phyloP scores from a whole-genome alignment of 768 basidiomycete genomes.

The Lyophyllum decastes region DNA sequence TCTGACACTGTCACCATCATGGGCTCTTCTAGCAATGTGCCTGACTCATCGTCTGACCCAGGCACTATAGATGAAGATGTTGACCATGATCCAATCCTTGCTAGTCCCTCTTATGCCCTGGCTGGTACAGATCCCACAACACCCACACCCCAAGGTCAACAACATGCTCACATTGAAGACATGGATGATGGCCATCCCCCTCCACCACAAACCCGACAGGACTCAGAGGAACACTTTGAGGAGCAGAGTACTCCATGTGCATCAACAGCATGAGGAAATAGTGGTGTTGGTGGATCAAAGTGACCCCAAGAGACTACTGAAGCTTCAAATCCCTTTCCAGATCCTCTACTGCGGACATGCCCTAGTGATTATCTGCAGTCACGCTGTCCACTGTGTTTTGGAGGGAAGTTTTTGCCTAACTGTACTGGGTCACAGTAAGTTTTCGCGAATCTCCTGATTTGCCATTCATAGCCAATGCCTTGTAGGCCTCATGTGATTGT shows the following conservation, averaged over 20 bases:
- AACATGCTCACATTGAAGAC: not conserved
- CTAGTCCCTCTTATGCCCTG: not conserved
- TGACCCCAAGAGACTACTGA: not conserved
- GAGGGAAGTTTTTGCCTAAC: not conserved
- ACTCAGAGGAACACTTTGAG: no score
- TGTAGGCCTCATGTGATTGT: slow-evolving; percentile 7
- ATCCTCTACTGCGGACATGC: not conserved
- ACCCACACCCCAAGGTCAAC: not conserved
- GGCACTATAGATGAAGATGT: not conserved
- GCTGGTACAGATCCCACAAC: not conserved
- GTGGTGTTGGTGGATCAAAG: not conserved
- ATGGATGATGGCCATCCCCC: not conserved
- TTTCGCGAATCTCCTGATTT: not conserved
- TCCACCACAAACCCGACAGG: not conserved
- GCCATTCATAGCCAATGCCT: not conserved
- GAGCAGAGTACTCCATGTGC: not conserved
- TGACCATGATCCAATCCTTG: not conserved
- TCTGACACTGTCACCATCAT: not conserved
- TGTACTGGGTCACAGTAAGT: not conserved
- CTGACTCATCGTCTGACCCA: not conserved
- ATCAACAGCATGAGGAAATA: not conserved
- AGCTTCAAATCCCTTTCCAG: slow-evolving; percentile 5
- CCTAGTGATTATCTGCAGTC: slow-evolving; percentile 21
- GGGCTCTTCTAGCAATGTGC: not conserved
- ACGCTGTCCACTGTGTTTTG: slow-evolving; percentile 18